These are phyloP conservation scores for Penicillium sp. DNA, from an alignment of 2,329 filamentous ascomycete genomes.

Conservation along the genomic window DNA sequence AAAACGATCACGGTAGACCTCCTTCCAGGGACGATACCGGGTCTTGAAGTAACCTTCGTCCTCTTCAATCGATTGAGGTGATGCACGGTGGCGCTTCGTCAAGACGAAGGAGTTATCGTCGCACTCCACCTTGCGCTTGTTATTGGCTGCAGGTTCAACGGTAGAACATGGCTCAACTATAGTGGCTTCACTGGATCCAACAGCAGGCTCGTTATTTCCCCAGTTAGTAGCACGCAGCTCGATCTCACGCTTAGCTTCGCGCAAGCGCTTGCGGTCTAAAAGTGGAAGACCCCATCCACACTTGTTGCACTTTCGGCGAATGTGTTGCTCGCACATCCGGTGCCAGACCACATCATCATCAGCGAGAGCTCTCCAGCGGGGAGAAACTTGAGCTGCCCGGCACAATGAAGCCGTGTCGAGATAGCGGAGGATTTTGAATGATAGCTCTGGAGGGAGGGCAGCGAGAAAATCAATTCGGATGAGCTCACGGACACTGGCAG, in stretches of 20 bases:
- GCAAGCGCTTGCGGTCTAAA: conserved; percentile 79
- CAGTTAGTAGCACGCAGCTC: conserved; percentile 63
- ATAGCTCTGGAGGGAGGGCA: conserved; percentile 82
- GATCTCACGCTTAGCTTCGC: conserved; percentile 82
- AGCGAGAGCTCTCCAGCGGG: conserved; percentile 81
- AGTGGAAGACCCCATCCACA: conserved; percentile 93
- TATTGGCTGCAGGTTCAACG: conserved; percentile 8
- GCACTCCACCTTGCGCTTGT: conserved; percentile 31
- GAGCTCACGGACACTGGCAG: conserved; percentile 83
- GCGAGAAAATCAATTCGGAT: conserved; percentile 96
- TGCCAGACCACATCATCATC: conserved; percentile 98
- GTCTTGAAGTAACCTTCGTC: conserved; percentile 51
- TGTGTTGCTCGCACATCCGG: conserved; percentile 96
- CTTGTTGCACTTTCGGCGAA: conserved; percentile 87
- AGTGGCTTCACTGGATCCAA: conserved; percentile 25
- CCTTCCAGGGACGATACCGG: conserved; percentile 76
- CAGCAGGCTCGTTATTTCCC: conserved; percentile 54
- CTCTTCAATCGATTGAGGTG: conserved; percentile 29
- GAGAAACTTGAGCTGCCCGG: conserved; percentile 91
- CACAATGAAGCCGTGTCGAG: conserved; percentile 92
- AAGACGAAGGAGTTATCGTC: conserved; percentile 28
- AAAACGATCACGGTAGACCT: conserved; percentile 92
- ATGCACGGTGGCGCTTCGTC: conserved; percentile 34
- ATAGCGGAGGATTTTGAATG: conserved; percentile 87
- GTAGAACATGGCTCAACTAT: conserved; percentile 20